Conservation (phyloP, 805 yeast species). For the Debaryomyces hansenii region DNA sequence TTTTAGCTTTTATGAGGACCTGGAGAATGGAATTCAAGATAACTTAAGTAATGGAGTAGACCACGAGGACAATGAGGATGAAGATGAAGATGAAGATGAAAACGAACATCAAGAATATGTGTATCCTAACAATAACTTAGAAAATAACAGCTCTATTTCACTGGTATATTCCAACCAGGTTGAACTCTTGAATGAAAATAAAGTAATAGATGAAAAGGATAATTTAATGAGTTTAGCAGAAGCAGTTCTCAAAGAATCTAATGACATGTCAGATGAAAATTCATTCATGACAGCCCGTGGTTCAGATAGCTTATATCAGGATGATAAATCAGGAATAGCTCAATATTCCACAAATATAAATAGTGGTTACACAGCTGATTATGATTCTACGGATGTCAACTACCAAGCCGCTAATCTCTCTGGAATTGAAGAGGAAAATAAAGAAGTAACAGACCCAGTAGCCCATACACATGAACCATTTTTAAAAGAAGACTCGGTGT, state of each 20-base stretch:
- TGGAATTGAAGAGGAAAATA: constrained; percentile 7
- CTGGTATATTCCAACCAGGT: constrained; percentile 10
- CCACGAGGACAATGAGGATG: neutral
- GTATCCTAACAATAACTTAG: neutral
- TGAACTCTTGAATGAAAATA: neutral
- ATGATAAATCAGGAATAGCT: too few relatives aligned
- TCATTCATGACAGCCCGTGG: neutral
- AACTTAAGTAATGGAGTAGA: neutral
- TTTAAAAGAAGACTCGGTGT: neutral
- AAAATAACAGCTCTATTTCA: constrained; percentile 1
- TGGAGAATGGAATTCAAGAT: neutral
- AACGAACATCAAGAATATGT: neutral
- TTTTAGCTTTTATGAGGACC: too few relatives aligned
- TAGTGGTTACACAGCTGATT: constrained; percentile 16
- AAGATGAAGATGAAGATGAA: neutral
- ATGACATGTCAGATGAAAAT: constrained; percentile 5
- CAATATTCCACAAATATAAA: constrained; percentile 6
- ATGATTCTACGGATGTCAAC: constrained; percentile 12
- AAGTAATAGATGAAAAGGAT: constrained; percentile 11
- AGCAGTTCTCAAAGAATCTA: constrained; percentile 11
- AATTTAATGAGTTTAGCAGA: constrained; percentile 14
- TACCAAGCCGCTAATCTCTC: neutral
- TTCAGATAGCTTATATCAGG: too few relatives aligned
- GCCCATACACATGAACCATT: neutral
- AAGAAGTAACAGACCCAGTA: constrained; percentile 1